A percentile compares a stretch with the other conserved stretches of the same genome.
Evolutionary conservation across 352 stramenopile genomes (phyloP).

Genomic region (Globisporangium emineosum): DNA sequence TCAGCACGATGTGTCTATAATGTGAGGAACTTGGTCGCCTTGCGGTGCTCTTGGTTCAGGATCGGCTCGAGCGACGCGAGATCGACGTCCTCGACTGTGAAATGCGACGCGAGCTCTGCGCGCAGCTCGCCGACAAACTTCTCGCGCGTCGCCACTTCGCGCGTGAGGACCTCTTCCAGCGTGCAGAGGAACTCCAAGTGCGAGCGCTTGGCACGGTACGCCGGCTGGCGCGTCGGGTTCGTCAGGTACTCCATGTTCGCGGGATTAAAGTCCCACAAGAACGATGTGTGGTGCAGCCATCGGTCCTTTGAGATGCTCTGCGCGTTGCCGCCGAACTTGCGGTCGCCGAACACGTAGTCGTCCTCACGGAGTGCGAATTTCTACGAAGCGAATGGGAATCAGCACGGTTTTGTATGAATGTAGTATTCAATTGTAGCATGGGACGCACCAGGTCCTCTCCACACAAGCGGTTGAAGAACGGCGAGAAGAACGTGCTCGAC

Average conservation of each 20-base stretch:
- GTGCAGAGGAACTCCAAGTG: slow-evolving; percentile 94
- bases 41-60: slow-evolving; percentile 56
- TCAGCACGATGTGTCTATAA: too few relatives aligned
- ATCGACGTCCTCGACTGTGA: slow-evolving; percentile 52
- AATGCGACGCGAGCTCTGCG: slow-evolving; percentile 49
- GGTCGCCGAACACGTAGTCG: slow-evolving; percentile 94
- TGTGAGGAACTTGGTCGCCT: slow-evolving; percentile 59
- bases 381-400: slow-evolving; percentile 21
- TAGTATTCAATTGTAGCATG: not conserved
- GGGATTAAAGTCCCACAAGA: slow-evolving; percentile 95
- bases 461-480: slow-evolving; percentile 69
- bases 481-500: slow-evolving; percentile 77
- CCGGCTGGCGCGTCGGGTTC: slow-evolving; percentile 92
- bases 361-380: slow-evolving; percentile 92
- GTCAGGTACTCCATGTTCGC: slow-evolving; percentile 95
- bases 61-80: slow-evolving; percentile 45
- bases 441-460: slow-evolving; percentile 19
- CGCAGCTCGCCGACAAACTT: slow-evolving; percentile 44
- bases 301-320: slow-evolving; percentile 94
- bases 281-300: slow-evolving; percentile 97
- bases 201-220: slow-evolving; percentile 90
- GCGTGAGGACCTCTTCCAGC: slow-evolving; percentile 71
- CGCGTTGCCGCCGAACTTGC: slow-evolving; percentile 97
- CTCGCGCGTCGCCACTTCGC: slow-evolving; percentile 33
- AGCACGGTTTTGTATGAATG: too few relatives aligned